Evolutionary conservation across 805 yeast species (phyloP).

Genomic region (Candida bentonensis): DNA sequence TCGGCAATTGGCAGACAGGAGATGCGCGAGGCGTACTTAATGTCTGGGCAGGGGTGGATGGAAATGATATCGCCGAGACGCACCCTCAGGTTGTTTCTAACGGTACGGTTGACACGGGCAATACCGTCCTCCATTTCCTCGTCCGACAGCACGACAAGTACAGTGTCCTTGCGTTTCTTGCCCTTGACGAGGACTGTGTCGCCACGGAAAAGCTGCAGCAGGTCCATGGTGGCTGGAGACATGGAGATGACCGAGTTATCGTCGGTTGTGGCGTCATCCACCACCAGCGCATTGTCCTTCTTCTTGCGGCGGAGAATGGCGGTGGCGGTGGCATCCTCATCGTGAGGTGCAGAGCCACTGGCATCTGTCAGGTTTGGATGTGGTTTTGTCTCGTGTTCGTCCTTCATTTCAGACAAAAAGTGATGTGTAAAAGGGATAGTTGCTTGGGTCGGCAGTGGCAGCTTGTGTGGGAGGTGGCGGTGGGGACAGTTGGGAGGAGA

Average conservation of each 20-base stretch:
- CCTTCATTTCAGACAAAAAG: slow-evolving; percentile 6
- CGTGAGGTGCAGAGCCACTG: slow-evolving; percentile 50
- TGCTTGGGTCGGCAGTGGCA: slow-evolving; percentile 1
- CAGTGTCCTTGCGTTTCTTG: slow-evolving; percentile 95
- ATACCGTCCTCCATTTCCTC: slow-evolving; percentile 95
- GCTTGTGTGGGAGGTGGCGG: background rate
- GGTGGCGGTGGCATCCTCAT: slow-evolving; percentile 70
- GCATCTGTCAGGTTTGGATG: slow-evolving; percentile 36
- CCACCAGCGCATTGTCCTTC: slow-evolving; percentile 89
- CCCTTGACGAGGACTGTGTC: slow-evolving; percentile 97
- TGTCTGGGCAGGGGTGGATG: slow-evolving; percentile 92
- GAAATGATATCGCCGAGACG: slow-evolving; percentile 88
- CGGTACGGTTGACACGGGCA: slow-evolving; percentile 88
- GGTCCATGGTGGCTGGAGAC: slow-evolving; percentile 91
- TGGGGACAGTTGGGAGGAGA: background rate
- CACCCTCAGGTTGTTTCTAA: slow-evolving; percentile 86
- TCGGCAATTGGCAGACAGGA: slow-evolving; percentile 95
- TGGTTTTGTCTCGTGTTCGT: slow-evolving; percentile 20
- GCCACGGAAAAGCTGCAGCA: slow-evolving; percentile 89
- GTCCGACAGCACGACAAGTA: slow-evolving; percentile 85
- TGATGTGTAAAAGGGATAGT: slow-evolving; percentile 1
- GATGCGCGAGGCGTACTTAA: slow-evolving; percentile 90
- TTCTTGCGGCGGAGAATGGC: slow-evolving; percentile 95
- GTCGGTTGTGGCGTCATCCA: slow-evolving; percentile 94
- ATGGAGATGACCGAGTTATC: slow-evolving; percentile 91